Conservation (phyloP, 305 asterid species). For the Petunia hybrid region DNA sequence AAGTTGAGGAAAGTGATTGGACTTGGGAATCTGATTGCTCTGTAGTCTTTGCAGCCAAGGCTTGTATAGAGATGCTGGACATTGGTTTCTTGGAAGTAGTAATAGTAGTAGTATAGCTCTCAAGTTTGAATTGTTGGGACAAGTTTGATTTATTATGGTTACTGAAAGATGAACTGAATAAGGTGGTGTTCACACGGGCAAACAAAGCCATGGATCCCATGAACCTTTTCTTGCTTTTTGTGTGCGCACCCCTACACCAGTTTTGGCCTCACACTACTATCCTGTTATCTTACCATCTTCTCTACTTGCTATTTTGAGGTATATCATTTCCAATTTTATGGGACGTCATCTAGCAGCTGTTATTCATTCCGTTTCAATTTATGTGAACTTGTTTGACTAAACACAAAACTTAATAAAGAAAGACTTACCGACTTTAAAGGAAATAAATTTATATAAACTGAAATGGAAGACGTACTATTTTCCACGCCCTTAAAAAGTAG, state of each 20-base stretch:
- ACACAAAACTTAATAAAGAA: too few species aligned
- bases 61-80: not conserved
- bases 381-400: too few species aligned
- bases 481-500: too few species aligned
- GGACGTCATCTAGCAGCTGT: too few species aligned
- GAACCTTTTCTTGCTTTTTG: not conserved
- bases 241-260: not conserved
- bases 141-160: not conserved
- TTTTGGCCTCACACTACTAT: not conserved
- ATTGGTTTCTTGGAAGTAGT: not conserved
- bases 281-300: not conserved
- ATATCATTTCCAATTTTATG: too few species aligned
- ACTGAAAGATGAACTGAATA: slow-evolving; percentile 17
- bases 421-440: too few species aligned
- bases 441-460: too few species aligned
- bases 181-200: slow-evolving; percentile 2
- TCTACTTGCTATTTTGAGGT: too few species aligned
- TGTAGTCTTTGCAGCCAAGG: slow-evolving; percentile 26
- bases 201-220: slow-evolving; percentile 3
- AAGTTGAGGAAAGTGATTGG: not conserved
- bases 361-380: too few species aligned
- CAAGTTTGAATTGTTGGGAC: slow-evolving; percentile 3
- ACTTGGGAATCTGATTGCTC: slow-evolving; percentile 3
- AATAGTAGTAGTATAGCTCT: not conserved
- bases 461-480: too few species aligned